A percentile compares a stretch with the other conserved stretches of the same genome.
phyloP scores from a whole-genome alignment of 352 stramenopile species.

The Thraustochytrium sp. region DNA sequence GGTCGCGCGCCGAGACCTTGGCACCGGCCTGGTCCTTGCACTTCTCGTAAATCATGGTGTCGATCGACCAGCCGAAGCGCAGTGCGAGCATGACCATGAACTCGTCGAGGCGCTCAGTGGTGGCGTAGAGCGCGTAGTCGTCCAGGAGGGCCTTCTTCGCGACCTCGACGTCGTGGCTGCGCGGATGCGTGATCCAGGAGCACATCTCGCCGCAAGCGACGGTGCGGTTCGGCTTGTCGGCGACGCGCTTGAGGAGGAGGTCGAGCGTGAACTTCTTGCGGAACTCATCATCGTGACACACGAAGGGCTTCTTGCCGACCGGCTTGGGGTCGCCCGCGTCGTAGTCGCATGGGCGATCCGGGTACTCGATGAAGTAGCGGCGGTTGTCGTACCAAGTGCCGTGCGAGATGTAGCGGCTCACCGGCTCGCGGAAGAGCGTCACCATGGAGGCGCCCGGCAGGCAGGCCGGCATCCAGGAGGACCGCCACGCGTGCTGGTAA shows the following conservation, averaged over 20 bases:
- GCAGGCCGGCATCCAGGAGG: neutral
- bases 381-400: constrained; percentile 7
- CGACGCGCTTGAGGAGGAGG: neutral
- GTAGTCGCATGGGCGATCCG: neutral
- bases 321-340: neutral
- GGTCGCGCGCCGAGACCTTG: neutral
- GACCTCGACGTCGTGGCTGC: neutral
- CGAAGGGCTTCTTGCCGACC: neutral
- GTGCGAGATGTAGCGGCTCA: neutral
- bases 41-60: constrained; percentile 17
- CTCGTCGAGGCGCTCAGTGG: neutral
- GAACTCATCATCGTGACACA: neutral
- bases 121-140: neutral
- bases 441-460: neutral
- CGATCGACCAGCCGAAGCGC: neutral
- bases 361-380: constrained; percentile 31
- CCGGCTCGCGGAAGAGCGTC: neutral
- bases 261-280: neutral
- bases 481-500: neutral
- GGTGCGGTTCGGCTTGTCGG: neutral
- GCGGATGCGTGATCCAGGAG: neutral
- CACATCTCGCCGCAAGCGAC: neutral
- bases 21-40: constrained; percentile 3
- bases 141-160: neutral
- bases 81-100: neutral